Base-by-base conservation (phyloP, 306 rosid species). In the Cicer chorassanicum region DNA sequence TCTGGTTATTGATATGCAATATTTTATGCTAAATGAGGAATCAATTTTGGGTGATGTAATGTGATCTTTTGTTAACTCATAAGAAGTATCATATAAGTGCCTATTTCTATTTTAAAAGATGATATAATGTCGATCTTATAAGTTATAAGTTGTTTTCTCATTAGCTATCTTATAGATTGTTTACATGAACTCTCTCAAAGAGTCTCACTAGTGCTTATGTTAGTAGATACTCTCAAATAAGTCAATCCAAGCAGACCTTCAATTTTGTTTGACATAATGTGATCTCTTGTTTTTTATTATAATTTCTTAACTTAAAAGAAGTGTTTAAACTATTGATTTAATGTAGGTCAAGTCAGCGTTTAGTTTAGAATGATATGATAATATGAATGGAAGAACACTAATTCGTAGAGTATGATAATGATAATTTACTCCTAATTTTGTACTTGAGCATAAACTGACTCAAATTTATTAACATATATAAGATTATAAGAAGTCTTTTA, bases 281-380 rank as follows among this genome's bases (percentile, higher is more conserved):
- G 34, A 29, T 29, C 34, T 29, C 34, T 29, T 29, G 34, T 50
- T 55, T 46, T 68, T 9, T 10, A 42, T 54, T 42, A 11, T 54
- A 6, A 18, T 44, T 9, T 56, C 9, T n/a, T 49, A 49, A 15
- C 45, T 8, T 19, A 13, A 72, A 44, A 40, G 65, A 9, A 40
- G 65, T 19, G 29, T 7, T 73, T 7, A 6, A 55, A 42, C 53
- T 56, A 46, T 44, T 13, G 9, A 56, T 7, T 40, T 39, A 19
- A 6, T 6, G 15, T 29, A 70, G 59, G 54, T 7, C 7, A 7
- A 7, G 1, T 9, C 42, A 2, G 53, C 61, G 42, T 15, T 51
- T 80, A 21, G 41, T 9, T 74, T 59, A 42, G 49, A 50, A 59
- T 40, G 18, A 34, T 68, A 8, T 8, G n/a, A 10, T 81, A 60